These are phyloP conservation scores for Casuarina equisetifolia DNA, from an alignment of 306 rosid species.

Conservation along the genomic window DNA sequence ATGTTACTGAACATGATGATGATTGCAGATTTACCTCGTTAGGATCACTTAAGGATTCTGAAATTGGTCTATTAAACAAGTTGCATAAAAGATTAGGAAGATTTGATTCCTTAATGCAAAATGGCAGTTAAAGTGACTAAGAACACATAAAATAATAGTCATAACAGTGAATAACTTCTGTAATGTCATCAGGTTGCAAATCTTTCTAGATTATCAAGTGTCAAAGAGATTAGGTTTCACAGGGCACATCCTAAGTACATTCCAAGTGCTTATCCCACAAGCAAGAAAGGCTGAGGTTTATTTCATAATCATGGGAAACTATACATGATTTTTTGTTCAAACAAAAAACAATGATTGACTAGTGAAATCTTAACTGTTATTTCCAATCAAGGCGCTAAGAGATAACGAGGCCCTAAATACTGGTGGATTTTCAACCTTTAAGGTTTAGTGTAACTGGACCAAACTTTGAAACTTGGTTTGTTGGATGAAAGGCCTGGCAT, in stretches of 20 bases:
- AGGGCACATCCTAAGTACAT: too few species aligned
- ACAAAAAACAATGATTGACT: background rate
- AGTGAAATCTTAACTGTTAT: background rate
- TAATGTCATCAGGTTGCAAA: too few species aligned
- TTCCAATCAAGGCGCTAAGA: background rate
- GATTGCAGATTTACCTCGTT: background rate
- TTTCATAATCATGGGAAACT: too few species aligned
- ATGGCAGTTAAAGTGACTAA: background rate
- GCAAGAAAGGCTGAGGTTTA: too few species aligned
- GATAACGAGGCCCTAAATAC: background rate
- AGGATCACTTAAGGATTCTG: background rate
- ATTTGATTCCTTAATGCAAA: background rate
- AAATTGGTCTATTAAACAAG: background rate
- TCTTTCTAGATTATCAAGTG: too few species aligned
- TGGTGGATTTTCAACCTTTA: background rate
- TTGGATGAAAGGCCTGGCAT: background rate
- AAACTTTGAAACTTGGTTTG: background rate
- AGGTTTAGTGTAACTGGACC: background rate
- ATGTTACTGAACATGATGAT: constrained; percentile 14
- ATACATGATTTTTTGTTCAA: background rate
- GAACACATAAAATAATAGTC: background rate
- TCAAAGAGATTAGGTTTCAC: too few species aligned
- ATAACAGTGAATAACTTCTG: too few species aligned
- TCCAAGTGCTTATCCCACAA: too few species aligned
- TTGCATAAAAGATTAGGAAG: background rate